These are phyloP conservation scores for Globisporangium okanoganense DNA, from an alignment of 352 stramenopile genomes.

Conservation along the genomic window DNA sequence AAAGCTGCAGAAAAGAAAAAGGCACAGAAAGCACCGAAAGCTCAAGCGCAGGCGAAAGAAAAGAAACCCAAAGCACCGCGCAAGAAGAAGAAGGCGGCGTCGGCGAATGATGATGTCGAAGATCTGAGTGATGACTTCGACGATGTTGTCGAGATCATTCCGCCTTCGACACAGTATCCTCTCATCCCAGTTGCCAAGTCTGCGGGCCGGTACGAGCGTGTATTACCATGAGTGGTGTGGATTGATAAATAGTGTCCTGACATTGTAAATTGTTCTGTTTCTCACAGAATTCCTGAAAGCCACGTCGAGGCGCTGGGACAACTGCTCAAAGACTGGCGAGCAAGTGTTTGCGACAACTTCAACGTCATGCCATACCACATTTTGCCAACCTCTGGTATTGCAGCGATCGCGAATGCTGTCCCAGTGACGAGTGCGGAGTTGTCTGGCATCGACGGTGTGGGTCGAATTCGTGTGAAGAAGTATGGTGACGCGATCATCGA, in stretches of 20 bases:
- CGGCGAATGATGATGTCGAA: conserved; percentile 40
- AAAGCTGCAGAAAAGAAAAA: conserved; percentile 35
- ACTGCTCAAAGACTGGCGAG: conserved; percentile 84
- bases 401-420: conserved; percentile 73
- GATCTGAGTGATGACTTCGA: conserved; percentile 64
- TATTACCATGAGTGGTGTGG: background rate
- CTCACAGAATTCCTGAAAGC: conserved; percentile 51
- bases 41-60: background rate
- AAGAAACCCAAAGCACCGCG: conserved; percentile 27
- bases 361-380: conserved; percentile 89
- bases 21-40: conserved; percentile 21
- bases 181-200: conserved; percentile 48
- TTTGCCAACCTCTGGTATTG: conserved; percentile 74
- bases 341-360: conserved; percentile 80
- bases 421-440: conserved; percentile 73
- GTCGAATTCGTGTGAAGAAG: conserved; percentile 82
- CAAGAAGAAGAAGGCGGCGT: conserved; percentile 39
- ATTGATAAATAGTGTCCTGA: background rate
- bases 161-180: conserved; percentile 35
- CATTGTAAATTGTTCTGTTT: background rate
- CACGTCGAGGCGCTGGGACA: conserved; percentile 75
- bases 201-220: conserved; percentile 37
- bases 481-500: conserved; percentile 82
- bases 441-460: conserved; percentile 77
- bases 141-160: conserved; percentile 49